These are phyloP conservation scores for Fonsecaea pedrosoi DNA, from an alignment of 2,329 filamentous ascomycete genomes.

Conservation along the genomic window DNA sequence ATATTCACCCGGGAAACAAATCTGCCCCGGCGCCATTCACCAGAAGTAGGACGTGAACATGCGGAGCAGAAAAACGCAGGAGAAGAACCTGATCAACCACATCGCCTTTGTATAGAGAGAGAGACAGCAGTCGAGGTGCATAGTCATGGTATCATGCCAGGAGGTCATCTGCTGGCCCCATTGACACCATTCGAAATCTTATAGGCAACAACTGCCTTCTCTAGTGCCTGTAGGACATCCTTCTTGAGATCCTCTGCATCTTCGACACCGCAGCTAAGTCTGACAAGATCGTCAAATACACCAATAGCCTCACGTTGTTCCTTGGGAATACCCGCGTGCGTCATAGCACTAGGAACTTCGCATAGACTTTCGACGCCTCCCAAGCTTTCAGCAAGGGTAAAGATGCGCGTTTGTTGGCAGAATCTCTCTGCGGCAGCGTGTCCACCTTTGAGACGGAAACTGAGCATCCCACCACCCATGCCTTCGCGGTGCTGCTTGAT, in stretches of 20 bases:
- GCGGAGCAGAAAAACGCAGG: not conserved
- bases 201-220: conserved; percentile 69
- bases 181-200: conserved; percentile 54
- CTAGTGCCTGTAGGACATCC: conserved; percentile 83
- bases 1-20: not conserved
- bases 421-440: conserved; percentile 86
- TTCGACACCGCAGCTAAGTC: conserved; percentile 93
- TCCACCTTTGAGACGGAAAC: conserved; percentile 90
- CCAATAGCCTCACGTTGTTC: conserved; percentile 90
- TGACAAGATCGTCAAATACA: conserved; percentile 91
- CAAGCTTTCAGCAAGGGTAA: conserved; percentile 89
- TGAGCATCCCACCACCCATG: conserved; percentile 96
- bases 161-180: conserved; percentile 18
- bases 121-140: not conserved
- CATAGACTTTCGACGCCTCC: conserved; percentile 91
- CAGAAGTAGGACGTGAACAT: not conserved
- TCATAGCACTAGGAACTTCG: conserved; percentile 95
- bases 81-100: not conserved
- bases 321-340: conserved; percentile 90
- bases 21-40: not conserved
- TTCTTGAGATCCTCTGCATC: conserved; percentile 81
- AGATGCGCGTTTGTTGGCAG: conserved; percentile 87
- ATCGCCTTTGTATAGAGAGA: not conserved
- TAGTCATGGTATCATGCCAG: not conserved
- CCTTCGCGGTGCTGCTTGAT: conserved; percentile 90